phyloP scores from a whole-genome alignment of 257 asterid species.

The Sherardia arvensis region DNA sequence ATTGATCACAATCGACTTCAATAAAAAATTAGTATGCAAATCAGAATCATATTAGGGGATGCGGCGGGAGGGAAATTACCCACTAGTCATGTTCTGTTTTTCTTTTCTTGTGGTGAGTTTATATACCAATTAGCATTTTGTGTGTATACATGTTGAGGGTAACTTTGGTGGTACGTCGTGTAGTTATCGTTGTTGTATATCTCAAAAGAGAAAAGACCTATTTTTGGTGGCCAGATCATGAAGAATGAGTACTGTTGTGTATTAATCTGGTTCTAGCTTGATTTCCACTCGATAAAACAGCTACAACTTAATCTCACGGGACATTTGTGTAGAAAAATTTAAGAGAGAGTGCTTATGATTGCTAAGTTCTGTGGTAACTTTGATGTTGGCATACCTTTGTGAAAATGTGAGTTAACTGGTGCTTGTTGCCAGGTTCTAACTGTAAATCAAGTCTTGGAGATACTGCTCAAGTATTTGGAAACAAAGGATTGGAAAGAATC shows the following conservation, averaged over 20 bases:
- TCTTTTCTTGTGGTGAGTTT: too few species aligned
- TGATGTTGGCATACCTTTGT: not conserved
- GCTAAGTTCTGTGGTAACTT: not conserved
- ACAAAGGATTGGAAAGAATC: conserved; percentile 73
- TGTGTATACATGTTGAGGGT: not conserved
- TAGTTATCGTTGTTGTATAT: not conserved
- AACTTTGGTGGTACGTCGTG: not conserved
- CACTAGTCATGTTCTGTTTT: not conserved
- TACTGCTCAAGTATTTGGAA: conserved; percentile 74
- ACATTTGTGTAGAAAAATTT: not conserved
- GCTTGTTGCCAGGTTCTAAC: conserved; percentile 61
- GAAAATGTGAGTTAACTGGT: too few species aligned
- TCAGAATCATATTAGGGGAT: too few species aligned
- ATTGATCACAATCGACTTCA: not conserved
- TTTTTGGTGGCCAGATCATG: not conserved
- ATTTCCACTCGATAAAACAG: not conserved
- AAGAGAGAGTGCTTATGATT: not conserved
- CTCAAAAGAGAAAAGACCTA: not conserved
- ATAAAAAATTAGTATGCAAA: too few species aligned
- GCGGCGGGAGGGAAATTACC: too few species aligned
- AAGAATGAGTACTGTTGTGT: not conserved
- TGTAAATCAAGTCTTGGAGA: conserved; percentile 89
- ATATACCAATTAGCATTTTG: not conserved
- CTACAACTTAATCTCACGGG: not conserved
- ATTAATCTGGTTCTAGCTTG: not conserved